Conservation (phyloP, 2,329 filamentous ascomycete genomes). For the Calonectria leucothoes region DNA sequence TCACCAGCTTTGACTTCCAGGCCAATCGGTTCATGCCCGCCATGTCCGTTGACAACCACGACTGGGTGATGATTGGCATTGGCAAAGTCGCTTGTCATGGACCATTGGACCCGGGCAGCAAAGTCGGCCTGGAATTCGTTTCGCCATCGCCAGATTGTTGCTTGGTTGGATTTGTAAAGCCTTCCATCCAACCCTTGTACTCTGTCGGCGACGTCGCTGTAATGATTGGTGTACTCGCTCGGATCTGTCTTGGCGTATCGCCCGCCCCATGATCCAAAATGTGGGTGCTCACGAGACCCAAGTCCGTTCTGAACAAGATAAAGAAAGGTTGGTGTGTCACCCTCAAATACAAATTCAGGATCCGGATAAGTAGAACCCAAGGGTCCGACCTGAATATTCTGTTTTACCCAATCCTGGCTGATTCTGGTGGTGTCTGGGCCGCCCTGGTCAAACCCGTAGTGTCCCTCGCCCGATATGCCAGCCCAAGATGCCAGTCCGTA, state of each 20-base stretch:
- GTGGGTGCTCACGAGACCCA: constrained; percentile 55
- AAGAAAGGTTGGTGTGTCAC: constrained; percentile 61
- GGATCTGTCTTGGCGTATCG: constrained; percentile 51
- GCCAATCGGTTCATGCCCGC: constrained; percentile 49
- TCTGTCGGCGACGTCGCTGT: constrained; percentile 43
- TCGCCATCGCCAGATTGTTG: constrained; percentile 56
- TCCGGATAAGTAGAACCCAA: constrained; percentile 58
- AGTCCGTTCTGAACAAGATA: constrained; percentile 48
- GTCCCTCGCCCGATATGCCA: constrained; percentile 59
- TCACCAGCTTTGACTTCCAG: constrained; percentile 53
- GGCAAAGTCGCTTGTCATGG: constrained; percentile 37
- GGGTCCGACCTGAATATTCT: constrained; percentile 61
- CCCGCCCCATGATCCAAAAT: constrained; percentile 61
- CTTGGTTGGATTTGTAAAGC: constrained; percentile 41
- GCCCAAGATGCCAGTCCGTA: constrained; percentile 66
- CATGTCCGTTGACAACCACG: constrained; percentile 52
- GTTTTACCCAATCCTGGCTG: constrained; percentile 60
- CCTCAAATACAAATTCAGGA: constrained; percentile 62
- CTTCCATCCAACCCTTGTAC: constrained; percentile 42
- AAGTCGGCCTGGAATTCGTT: constrained; percentile 54
- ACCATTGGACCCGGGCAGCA: constrained; percentile 54
- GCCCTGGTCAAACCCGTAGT: constrained; percentile 14
- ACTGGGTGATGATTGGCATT: constrained; percentile 60
- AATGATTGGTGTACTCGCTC: constrained; percentile 34
- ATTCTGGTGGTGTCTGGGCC: constrained; percentile 58